Evolutionary conservation across 371 early-diverging fungal genomes (phyloP).

Genomic region (Mortierella sp.): DNA sequence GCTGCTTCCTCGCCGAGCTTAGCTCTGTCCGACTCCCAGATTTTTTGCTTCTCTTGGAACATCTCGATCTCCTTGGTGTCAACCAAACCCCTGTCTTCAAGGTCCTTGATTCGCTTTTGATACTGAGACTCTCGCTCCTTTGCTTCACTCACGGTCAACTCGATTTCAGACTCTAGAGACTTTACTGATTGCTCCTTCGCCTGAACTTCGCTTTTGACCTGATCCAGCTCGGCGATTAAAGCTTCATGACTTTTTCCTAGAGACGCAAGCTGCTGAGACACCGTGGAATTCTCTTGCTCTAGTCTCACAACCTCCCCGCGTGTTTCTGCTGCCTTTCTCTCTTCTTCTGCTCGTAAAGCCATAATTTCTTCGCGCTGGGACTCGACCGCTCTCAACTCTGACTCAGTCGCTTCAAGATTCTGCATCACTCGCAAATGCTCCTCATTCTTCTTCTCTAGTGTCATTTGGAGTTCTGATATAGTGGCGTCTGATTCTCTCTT

Average conservation of each 20-base stretch:
- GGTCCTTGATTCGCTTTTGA: constrained; percentile 24
- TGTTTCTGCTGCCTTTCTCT: constrained; percentile 12
- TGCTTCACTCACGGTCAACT: constrained; percentile 14
- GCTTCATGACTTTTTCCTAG: background rate
- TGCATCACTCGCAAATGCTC: constrained; percentile 12
- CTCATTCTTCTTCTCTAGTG: constrained; percentile 11
- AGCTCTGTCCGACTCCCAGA: constrained; percentile 23
- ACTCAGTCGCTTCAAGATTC: constrained; percentile 24
- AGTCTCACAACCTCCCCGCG: background rate
- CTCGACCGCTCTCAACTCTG: constrained; percentile 29
- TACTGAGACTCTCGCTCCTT: constrained; percentile 7
- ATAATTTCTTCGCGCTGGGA: constrained; percentile 28
- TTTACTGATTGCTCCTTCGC: constrained; percentile 15
- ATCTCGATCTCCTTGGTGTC: constrained; percentile 25
- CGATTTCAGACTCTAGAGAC: constrained; percentile 16
- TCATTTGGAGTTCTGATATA: constrained; percentile 8
- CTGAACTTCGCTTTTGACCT: constrained; percentile 14
- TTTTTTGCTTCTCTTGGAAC: constrained; percentile 21
- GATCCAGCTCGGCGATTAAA: constrained; percentile 13
- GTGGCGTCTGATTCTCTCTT: constrained; percentile 12
- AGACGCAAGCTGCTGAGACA: constrained; percentile 1
- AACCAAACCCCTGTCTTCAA: constrained; percentile 14
- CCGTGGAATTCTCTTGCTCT: constrained; percentile 20
- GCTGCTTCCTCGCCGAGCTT: constrained; percentile 9
- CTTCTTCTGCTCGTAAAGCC: constrained; percentile 17